Conservation (phyloP, 2,329 filamentous ascomycete species). For the Talaromyces sp. region DNA sequence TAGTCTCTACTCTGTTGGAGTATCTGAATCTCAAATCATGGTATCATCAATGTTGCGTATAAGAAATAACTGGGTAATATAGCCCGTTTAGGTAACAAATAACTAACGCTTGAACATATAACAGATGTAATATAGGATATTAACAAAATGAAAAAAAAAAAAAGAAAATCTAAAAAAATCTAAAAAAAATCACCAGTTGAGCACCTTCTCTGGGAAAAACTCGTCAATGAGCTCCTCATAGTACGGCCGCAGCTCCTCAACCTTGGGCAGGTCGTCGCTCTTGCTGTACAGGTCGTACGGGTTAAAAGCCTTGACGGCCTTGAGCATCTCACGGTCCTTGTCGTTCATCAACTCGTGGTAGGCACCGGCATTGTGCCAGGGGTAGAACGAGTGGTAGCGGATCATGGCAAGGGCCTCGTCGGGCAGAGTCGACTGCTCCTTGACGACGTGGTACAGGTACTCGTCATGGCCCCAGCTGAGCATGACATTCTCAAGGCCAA, state of each 20-base stretch:
- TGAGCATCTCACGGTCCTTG: conserved; percentile 73
- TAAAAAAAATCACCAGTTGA: conserved; percentile 8
- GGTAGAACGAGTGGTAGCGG: conserved; percentile 87
- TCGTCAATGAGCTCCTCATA: conserved; percentile 13
- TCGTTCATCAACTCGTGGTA: conserved; percentile 79
- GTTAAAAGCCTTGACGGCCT: conserved; percentile 80
- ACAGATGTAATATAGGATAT: background rate
- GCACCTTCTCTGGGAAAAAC: conserved; percentile 9
- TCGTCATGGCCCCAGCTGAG: conserved; percentile 68
- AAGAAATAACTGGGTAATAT: background rate
- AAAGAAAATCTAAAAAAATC: background rate
- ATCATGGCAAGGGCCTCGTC: conserved; percentile 87
- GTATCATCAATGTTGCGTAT: background rate
- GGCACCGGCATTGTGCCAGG: conserved; percentile 78
- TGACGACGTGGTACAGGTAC: conserved; percentile 69
- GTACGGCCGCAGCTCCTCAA: conserved; percentile 59
- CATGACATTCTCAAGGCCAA: conserved; percentile 83
- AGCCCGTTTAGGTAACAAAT: background rate
- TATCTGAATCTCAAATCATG: background rate
- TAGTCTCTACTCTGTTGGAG: background rate
- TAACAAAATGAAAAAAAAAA: too few relatives aligned
- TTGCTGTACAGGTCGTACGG: conserved; percentile 91
- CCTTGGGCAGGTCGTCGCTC: conserved; percentile 72
- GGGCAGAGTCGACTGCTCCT: conserved; percentile 73
- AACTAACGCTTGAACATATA: background rate